Evolutionary conservation across 352 stramenopile species (phyloP), one percentile per base, ranked within the genome.

Genomic region (Globisporangium nagaii): DNA sequence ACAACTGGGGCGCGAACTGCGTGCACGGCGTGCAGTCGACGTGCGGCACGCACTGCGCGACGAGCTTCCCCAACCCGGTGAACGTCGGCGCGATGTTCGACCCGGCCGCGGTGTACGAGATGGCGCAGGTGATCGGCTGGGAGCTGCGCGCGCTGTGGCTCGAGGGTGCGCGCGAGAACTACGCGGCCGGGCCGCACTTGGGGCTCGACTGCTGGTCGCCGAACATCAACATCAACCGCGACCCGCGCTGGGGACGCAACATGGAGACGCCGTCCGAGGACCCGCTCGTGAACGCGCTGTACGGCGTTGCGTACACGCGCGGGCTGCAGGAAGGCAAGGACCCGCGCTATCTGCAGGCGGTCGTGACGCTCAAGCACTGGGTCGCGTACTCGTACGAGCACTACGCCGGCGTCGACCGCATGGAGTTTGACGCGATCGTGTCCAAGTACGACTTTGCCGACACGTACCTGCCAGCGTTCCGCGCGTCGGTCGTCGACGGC

Each of bases 181-280:
- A 89, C 51, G 53, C 53, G 6, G 36, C 46, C 0, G 81, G 76
- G 11, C 73, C 63, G 58, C 82, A 95, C 42, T 62, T 90, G 19
- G 92, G 91, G 1, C 69, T 98, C 20, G 96, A 95, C 45, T 98
- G 84, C 66, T 98, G 88, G 84, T 93, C 84, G 43, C 95, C 95
- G 12, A 98, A 97, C 58, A 91, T 98, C 50, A 98, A 98, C 66
- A 88, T 98, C 49, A 95, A 96, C 46, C 70, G 94, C 58, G 93
- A 98, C 73, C 93, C 94, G 34, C 72, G 93, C 45, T 98, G 91
- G 91, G 95, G 95, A 8, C 69, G 95, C 25, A 96, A 91, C 59
- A 95, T 97, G 79, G 90, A 98, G 72, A 96, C 81, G 3, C 86
- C 89, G 15, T 95, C 90, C 4, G 95, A 98, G 81, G 93, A 98